phyloP scores from a whole-genome alignment of 441 rosid species.

The Erysimum pusillum region DNA sequence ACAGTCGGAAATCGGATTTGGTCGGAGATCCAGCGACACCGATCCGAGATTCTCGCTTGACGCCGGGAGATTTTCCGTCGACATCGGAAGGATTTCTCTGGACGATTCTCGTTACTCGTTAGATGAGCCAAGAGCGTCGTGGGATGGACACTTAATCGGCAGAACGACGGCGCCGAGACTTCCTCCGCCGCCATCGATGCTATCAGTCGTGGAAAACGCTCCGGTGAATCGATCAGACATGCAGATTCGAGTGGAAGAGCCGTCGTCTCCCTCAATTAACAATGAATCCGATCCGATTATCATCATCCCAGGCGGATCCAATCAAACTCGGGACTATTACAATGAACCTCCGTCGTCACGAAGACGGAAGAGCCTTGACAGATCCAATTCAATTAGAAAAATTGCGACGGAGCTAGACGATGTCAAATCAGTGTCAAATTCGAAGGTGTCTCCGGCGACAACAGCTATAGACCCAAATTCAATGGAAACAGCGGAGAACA shows the following conservation, averaged over 20 bases:
- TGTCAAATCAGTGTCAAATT: conserved; percentile 63
- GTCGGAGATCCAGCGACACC: conserved; percentile 92
- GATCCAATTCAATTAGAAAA: conserved; percentile 84
- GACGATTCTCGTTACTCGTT: conserved; percentile 88
- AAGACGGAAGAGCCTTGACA: conserved; percentile 88
- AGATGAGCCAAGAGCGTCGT: conserved; percentile 95
- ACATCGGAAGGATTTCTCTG: conserved; percentile 70
- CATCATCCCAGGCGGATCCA: conserved; percentile 82
- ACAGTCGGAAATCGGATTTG: conserved; percentile 68
- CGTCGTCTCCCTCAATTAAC: conserved; percentile 50
- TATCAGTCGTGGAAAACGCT: conserved; percentile 86
- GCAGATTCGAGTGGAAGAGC: conserved; percentile 91
- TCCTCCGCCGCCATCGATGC: conserved; percentile 71
- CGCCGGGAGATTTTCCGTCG: conserved; percentile 79
- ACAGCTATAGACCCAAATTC: conserved; percentile 63
- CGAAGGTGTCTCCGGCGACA: conserved; percentile 72
- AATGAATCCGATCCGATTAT: conserved; percentile 55
- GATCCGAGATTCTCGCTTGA: conserved; percentile 96
- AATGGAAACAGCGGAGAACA: conserved; percentile 72
- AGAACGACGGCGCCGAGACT: conserved; percentile 78
- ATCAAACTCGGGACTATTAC: conserved; percentile 92
- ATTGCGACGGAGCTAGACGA: conserved; percentile 60
- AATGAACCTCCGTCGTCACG: conserved; percentile 76
- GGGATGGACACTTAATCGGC: conserved; percentile 90
- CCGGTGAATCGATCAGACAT: conserved; percentile 63